Conservation (phyloP, 164 flowering plant species). For the Nymphaea thermarum region DNA sequence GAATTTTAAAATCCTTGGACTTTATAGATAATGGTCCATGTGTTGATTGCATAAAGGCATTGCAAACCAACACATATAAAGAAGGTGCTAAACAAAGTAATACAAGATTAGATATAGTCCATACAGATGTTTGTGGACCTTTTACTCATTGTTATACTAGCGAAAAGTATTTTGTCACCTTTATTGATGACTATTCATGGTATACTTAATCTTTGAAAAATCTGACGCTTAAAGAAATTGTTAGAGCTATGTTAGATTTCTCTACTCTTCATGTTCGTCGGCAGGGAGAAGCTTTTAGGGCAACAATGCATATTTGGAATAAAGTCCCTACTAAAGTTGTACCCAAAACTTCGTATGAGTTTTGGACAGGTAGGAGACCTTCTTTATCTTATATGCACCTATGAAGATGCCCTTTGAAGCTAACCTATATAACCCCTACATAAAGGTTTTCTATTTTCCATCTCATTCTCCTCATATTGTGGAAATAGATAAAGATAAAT, state of each 20-base stretch:
- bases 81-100: no score
- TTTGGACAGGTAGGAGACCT: constrained; percentile 1
- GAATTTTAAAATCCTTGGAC: no score
- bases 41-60: no score
- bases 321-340: neutral
- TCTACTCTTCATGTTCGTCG: neutral
- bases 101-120: no score
- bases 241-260: neutral
- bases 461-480: neutral
- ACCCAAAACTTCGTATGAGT: neutral
- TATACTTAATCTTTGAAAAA: neutral
- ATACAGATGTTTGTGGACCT: no score
- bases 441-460: neutral
- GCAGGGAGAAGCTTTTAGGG: neutral
- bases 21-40: no score
- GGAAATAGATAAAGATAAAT: neutral
- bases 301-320: neutral
- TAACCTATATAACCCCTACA: neutral
- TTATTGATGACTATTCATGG: no score
- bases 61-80: no score
- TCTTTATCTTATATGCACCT: neutral
- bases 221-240: neutral
- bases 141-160: no score
- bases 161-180: no score
- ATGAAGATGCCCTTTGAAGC: neutral